phyloP scores from a whole-genome alignment of 768 basidiomycete species.

The Russula olivacea region DNA sequence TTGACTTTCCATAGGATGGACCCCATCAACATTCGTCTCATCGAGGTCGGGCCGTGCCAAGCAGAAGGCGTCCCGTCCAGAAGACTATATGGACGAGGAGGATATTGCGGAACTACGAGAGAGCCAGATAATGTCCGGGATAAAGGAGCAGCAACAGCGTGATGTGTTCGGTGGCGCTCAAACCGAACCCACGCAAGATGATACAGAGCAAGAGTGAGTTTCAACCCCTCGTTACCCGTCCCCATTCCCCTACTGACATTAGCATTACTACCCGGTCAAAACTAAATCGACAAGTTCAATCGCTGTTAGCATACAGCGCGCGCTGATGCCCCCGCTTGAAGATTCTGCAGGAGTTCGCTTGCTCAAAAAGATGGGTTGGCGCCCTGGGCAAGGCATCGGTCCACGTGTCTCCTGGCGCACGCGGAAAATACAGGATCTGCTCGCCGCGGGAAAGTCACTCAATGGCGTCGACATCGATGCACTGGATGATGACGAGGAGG shows the following conservation, averaged over 20 bases:
- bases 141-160: constrained; percentile 69
- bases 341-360: constrained; percentile 82
- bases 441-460: constrained; percentile 33
- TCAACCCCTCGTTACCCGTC: not conserved
- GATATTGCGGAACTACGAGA: constrained; percentile 81
- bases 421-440: constrained; percentile 64
- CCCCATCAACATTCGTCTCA: constrained; percentile 88
- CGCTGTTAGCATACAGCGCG: constrained; percentile 51
- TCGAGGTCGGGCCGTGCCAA: constrained; percentile 74
- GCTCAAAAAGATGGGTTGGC: constrained; percentile 95
- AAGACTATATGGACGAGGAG: constrained; percentile 99
- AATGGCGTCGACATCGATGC: constrained; percentile 34
- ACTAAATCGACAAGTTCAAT: constrained; percentile 44
- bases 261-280: not conserved
- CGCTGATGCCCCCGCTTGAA: constrained; percentile 66
- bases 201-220: constrained; percentile 51
- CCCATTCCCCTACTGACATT: not conserved
- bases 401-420: constrained; percentile 77
- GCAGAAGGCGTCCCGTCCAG: constrained; percentile 55
- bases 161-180: constrained; percentile 62
- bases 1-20: constrained; percentile 66
- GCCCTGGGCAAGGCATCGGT: constrained; percentile 87
- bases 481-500: constrained; percentile 63
- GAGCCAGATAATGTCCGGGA: constrained; percentile 49
- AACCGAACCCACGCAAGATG: constrained; percentile 43